Percentiles rank a stretch among this genome's conserved stretches.
phyloP scores from a whole-genome alignment of 495 filamentous ascomycete species.

The Emericellopsis terricola region DNA sequence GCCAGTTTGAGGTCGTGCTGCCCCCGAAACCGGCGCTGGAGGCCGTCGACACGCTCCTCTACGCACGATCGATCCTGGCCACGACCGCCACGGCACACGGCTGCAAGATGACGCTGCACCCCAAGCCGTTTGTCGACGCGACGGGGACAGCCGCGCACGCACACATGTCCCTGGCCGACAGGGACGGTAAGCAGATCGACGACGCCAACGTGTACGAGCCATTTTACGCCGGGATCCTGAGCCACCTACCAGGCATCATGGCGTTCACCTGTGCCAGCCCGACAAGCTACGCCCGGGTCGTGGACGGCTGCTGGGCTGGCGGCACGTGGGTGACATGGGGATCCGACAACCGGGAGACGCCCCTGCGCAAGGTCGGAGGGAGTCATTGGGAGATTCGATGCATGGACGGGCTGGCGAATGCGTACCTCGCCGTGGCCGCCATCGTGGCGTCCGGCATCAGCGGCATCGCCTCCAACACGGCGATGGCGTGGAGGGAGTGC shows the following conservation, averaged over 20 bases:
- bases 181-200: conserved; percentile 8
- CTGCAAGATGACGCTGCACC: conserved; percentile 59
- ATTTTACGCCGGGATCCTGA: conserved; percentile 52
- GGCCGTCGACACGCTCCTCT: conserved; percentile 56
- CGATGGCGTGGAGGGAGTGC: conserved; percentile 39
- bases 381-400: conserved; percentile 56
- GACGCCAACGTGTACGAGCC: conserved; percentile 22
- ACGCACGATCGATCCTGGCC: conserved; percentile 50
- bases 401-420: conserved; percentile 56
- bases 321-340: conserved; percentile 62
- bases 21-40: conserved; percentile 42
- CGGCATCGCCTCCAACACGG: conserved; percentile 31
- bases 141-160: conserved; percentile 49
- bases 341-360: conserved; percentile 54
- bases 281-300: conserved; percentile 42
- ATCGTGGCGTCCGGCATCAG: conserved; percentile 45
- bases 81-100: conserved; percentile 36
- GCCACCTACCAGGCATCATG: conserved; percentile 42
- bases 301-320: conserved; percentile 54
- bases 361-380: conserved; percentile 40
- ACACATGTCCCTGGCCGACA: conserved; percentile 44
- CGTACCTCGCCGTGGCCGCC: conserved; percentile 49
- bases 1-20: conserved; percentile 72
- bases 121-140: conserved; percentile 41
- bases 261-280: conserved; percentile 42